Evolutionary conservation across 306 rosid species (phyloP).

Genomic region (Dryas drummondii): DNA sequence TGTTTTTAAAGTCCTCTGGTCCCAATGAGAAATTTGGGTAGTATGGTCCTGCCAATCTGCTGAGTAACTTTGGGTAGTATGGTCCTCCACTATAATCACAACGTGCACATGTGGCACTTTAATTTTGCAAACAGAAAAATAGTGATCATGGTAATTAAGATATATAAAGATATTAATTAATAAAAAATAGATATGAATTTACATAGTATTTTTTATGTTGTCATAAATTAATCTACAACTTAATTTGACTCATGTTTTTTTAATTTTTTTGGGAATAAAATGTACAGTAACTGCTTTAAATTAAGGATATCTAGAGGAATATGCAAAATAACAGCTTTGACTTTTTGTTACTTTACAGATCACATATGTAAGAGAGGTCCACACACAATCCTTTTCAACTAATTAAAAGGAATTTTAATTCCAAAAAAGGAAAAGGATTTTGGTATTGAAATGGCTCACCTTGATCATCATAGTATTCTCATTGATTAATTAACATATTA

Average conservation of each 20-base stretch:
- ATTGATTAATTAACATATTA: background rate
- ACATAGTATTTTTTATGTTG: background rate
- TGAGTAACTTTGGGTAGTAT: background rate
- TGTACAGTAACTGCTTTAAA: background rate
- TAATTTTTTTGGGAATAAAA: background rate
- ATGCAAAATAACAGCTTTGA: background rate
- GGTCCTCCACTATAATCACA: background rate
- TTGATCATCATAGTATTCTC: background rate
- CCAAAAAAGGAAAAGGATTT: too few species aligned
- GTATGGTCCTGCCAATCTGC: background rate
- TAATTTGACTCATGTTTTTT: background rate
- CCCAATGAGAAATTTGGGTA: background rate
- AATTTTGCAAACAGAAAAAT: background rate
- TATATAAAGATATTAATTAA: background rate
- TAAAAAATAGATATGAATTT: background rate
- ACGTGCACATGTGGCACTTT: background rate
- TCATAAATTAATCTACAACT: background rate
- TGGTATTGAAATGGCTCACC: background rate
- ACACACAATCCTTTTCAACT: background rate
- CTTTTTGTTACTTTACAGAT: background rate
- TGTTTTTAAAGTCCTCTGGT: constrained; percentile 3
- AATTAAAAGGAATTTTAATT: background rate
- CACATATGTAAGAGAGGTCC: background rate
- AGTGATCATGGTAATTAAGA: background rate
- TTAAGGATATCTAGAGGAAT: background rate